A percentile compares a stretch with the other conserved stretches of the same genome.
phyloP scores from a whole-genome alignment of 2,329 filamentous ascomycete genomes.

The Fusarium continuum region DNA sequence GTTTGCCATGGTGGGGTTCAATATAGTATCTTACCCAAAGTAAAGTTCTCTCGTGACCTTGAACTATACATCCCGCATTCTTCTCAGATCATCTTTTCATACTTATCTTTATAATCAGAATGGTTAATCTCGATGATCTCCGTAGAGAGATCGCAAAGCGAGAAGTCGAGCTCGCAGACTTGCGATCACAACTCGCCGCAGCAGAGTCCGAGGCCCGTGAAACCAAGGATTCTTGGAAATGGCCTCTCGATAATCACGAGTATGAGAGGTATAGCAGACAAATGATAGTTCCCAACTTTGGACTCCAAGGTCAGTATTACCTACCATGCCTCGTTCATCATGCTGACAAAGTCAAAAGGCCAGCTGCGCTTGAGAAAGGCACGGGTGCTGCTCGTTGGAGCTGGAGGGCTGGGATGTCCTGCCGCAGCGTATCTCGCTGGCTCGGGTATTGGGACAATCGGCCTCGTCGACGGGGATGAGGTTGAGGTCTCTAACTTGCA shows the following conservation, averaged over 20 bases:
- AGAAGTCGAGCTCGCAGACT: constrained; percentile 57
- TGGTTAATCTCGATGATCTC: constrained; percentile 55
- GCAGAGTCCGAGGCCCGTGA: constrained; percentile 47
- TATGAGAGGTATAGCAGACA: constrained; percentile 90
- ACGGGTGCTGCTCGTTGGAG: constrained; percentile 82
- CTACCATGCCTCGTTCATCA: accelerated
- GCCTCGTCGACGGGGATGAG: constrained; percentile 85
- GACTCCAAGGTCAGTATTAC: constrained; percentile 69
- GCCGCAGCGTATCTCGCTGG: constrained; percentile 93
- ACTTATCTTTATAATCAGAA: not conserved
- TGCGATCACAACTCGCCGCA: constrained; percentile 57
- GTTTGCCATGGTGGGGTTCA: constrained; percentile 6
- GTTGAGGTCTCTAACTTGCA: constrained; percentile 94
- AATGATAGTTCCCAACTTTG: constrained; percentile 86
- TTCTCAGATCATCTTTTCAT: not conserved
- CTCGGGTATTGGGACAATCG: constrained; percentile 84
- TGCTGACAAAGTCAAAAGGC: constrained; percentile 57
- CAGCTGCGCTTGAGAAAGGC: constrained; percentile 78
- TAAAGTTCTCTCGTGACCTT: constrained; percentile 4
- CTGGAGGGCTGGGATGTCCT: constrained; percentile 90
- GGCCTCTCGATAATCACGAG: constrained; percentile 77
- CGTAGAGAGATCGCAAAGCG: constrained; percentile 57
- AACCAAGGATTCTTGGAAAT: constrained; percentile 55
- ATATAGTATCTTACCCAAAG: not conserved
- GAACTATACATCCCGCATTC: not conserved